These are phyloP conservation scores for Alectoria sarmentosa DNA, from an alignment of 495 filamentous ascomycete species.

Conservation along the genomic window DNA sequence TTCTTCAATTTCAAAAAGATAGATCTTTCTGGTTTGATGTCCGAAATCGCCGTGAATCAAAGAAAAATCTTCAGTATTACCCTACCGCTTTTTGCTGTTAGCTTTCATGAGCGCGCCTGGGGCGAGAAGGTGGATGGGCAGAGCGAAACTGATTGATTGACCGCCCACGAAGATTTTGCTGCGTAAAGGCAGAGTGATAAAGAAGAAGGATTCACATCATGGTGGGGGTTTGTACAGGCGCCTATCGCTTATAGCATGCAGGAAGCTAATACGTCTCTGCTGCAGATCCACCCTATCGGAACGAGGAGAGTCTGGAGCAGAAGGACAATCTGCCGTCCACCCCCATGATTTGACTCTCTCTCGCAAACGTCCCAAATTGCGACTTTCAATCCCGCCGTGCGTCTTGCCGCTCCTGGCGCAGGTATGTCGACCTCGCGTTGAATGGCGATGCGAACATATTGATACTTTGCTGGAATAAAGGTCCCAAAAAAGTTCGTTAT, in stretches of 20 bases:
- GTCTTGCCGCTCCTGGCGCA: too few relatives aligned
- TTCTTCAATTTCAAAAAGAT: too few relatives aligned
- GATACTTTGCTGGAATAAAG: too few relatives aligned
- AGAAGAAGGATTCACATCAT: background rate
- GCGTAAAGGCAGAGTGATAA: background rate
- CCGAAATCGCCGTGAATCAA: background rate
- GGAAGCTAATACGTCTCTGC: background rate
- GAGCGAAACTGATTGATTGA: background rate
- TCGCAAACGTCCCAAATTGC: too few relatives aligned
- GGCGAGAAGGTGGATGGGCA: background rate
- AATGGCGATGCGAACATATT: too few relatives aligned
- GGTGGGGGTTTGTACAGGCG: background rate
- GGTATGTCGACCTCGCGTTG: too few relatives aligned
- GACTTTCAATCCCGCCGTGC: too few relatives aligned
- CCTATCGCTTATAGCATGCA: conserved; percentile 2
- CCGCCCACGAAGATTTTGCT: background rate
- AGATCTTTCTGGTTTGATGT: too few relatives aligned
- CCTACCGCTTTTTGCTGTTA: background rate
- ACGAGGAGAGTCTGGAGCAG: background rate
- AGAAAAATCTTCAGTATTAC: background rate
- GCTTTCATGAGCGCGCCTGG: background rate
- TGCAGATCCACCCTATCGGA: background rate
- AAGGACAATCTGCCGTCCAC: background rate
- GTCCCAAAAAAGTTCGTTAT: too few relatives aligned
- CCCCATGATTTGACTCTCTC: too few relatives aligned